Percentiles rank a stretch among this genome's conserved stretches.
Conservation (phyloP, 2,329 filamentous ascomycete genomes). For the Nigrospora osmanthi region DNA sequence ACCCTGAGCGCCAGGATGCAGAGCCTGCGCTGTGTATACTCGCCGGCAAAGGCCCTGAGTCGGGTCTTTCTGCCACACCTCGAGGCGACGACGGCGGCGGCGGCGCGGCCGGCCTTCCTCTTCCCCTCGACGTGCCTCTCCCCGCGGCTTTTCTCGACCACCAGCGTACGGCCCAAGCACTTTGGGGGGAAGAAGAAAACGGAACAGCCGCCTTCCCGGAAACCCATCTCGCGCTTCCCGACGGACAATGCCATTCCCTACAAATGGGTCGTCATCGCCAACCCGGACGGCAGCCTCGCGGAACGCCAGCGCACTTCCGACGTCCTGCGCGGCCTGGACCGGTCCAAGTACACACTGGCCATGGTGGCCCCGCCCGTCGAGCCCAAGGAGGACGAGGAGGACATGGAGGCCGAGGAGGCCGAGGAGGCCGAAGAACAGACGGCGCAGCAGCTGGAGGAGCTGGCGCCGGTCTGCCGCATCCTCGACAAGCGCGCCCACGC, state of each 20-base stretch:
- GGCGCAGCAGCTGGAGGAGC: constrained; percentile 13
- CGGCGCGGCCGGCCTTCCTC: constrained; percentile 1
- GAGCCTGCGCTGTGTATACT: constrained; percentile 13
- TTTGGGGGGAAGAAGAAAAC: background rate
- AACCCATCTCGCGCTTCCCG: constrained; percentile 9
- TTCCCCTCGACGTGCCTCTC: constrained; percentile 5
- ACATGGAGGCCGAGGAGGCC: background rate
- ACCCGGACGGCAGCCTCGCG: constrained; percentile 7
- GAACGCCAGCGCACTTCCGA: constrained; percentile 10
- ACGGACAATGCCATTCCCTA: constrained; percentile 39
- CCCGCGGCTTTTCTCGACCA: constrained; percentile 7
- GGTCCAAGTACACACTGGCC: constrained; percentile 10
- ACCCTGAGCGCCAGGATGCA: constrained; percentile 10
- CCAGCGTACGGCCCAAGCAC: constrained; percentile 2
- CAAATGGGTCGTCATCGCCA: constrained; percentile 24
- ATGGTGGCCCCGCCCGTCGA: constrained; percentile 18
- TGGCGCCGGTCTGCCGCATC: constrained; percentile 61
- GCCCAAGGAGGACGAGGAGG: background rate
- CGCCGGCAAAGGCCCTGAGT: constrained; percentile 18
- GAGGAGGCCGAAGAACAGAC: constrained; percentile 16
- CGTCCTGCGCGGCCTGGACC: constrained; percentile 12
- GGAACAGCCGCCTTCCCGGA: constrained; percentile 16
- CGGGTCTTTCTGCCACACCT: constrained; percentile 14
- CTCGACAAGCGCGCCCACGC: constrained; percentile 43
- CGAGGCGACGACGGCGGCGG: constrained; percentile 6